phyloP scores from a whole-genome alignment of 1,284 basidiomycete species.

The Trichosporon ovoides region DNA sequence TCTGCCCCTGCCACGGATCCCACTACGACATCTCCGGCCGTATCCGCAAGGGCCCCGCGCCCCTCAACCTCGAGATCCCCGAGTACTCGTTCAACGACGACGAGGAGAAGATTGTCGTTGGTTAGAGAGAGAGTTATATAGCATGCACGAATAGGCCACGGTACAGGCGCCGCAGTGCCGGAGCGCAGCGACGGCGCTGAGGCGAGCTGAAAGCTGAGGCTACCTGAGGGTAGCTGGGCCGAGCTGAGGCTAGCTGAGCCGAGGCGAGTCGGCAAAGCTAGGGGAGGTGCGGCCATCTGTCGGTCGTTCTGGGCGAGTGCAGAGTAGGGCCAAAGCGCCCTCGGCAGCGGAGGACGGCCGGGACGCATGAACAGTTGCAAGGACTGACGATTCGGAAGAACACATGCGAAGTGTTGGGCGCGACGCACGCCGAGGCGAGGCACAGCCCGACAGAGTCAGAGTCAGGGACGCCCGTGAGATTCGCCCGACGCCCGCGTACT shows the following conservation, averaged over 20 bases:
- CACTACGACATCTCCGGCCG: constrained; percentile 84
- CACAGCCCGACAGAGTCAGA: not conserved
- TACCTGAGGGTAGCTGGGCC: too few species aligned
- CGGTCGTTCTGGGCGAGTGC: too few species aligned
- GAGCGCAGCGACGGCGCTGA: too few species aligned
- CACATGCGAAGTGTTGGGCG: not conserved
- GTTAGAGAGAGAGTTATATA: constrained; percentile 53
- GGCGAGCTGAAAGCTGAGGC: too few species aligned
- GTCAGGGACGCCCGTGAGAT: not conserved
- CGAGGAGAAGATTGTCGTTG: constrained; percentile 83
- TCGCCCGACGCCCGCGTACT: not conserved
- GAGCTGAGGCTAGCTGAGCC: too few species aligned
- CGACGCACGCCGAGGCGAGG: not conserved
- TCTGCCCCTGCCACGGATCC: constrained; percentile 97
- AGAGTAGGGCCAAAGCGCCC: too few species aligned
- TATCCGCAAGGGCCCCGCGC: constrained; percentile 89
- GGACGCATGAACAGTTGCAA: too few species aligned
- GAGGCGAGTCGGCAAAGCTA: too few species aligned
- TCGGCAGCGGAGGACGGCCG: too few species aligned
- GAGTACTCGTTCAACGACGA: constrained; percentile 80
- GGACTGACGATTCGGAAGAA: not conserved
- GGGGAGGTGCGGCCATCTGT: too few species aligned
- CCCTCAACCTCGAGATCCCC: constrained; percentile 91
- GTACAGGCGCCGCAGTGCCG: not conserved
- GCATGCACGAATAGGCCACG: constrained; percentile 10